Conservation (phyloP, 192 early-diverging fungal species). For the Coemansia sp. region DNA sequence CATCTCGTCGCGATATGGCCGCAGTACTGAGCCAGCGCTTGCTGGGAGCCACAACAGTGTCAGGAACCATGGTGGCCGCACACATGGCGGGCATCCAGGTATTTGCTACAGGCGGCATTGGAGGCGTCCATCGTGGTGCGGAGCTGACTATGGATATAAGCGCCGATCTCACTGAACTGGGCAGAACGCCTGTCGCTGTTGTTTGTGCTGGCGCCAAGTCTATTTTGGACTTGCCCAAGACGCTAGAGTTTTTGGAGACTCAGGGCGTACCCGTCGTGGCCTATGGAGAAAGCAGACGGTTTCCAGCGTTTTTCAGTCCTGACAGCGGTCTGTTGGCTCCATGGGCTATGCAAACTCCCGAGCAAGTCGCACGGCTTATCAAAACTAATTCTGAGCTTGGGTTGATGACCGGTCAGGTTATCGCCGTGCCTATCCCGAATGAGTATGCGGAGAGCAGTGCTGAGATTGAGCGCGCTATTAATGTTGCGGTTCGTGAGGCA, state of each 20-base stretch:
- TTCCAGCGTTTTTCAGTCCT: conserved; percentile 93
- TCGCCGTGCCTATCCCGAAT: conserved; percentile 89
- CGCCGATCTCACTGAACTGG: conserved; percentile 92
- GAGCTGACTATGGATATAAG: conserved; percentile 83
- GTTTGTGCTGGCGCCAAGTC: conserved; percentile 96
- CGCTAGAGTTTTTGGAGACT: conserved; percentile 91
- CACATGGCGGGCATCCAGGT: conserved; percentile 83
- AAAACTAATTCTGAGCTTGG: conserved; percentile 65
- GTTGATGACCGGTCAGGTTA: conserved; percentile 78
- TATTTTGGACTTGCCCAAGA: conserved; percentile 93
- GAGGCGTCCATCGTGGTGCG: conserved; percentile 90
- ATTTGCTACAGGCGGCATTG: conserved; percentile 98
- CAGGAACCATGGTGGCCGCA: conserved; percentile 89
- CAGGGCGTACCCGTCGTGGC: conserved; percentile 92
- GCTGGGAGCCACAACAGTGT: conserved; percentile 91
- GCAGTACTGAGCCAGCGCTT: conserved; percentile 70
- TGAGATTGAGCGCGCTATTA: conserved; percentile 73
- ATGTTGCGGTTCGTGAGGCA: conserved; percentile 72
- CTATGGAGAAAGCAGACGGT: conserved; percentile 65
- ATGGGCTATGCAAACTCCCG: conserved; percentile 43
- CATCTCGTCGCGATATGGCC: conserved; percentile 85
- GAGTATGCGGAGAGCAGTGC: conserved; percentile 64
- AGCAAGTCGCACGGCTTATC: conserved; percentile 54
- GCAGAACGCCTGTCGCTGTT: conserved; percentile 89
- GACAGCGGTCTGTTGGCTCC: conserved; percentile 64